A percentile compares a stretch with the other conserved stretches of the same genome.
phyloP scores from a whole-genome alignment of 331 rosid species.

The Erythrophleum ivorense region DNA sequence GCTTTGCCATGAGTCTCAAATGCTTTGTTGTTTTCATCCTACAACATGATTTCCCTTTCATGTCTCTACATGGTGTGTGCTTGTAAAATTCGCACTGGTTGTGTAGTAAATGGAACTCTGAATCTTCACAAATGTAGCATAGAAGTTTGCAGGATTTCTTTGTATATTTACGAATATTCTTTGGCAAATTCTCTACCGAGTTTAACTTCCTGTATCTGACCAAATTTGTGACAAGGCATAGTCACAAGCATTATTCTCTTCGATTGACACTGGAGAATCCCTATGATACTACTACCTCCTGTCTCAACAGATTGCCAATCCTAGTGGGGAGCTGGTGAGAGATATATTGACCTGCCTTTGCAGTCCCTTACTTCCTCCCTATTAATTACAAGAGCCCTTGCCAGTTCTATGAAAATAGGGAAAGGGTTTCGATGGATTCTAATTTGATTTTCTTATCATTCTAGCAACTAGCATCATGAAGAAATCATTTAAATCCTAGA shows the following conservation, averaged over 20 bases:
- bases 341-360: no score
- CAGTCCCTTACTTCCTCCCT: neutral
- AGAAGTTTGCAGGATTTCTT: neutral
- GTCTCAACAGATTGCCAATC: no score
- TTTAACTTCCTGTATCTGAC: neutral
- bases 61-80: neutral
- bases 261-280: neutral
- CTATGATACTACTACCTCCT: no score
- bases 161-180: neutral
- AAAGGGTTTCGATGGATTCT: slow-evolving; percentile 25
- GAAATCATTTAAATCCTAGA: neutral
- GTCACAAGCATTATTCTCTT: no score
- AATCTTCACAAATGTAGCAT: no score
- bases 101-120: neutral
- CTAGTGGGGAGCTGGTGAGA: no score
- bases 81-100: neutral
- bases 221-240: neutral
- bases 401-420: neutral
- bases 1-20: neutral
- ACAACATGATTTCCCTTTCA: neutral
- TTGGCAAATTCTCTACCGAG: neutral
- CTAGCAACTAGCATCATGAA: neutral
- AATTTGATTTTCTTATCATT: slow-evolving; percentile 13
- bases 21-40: slow-evolving; percentile 22
- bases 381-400: no score